Percentiles rank a stretch among this genome's conserved stretches.
These are phyloP conservation scores for Fallopia convolvulus DNA, from an alignment of 148 eudicot species.

Conservation along the genomic window DNA sequence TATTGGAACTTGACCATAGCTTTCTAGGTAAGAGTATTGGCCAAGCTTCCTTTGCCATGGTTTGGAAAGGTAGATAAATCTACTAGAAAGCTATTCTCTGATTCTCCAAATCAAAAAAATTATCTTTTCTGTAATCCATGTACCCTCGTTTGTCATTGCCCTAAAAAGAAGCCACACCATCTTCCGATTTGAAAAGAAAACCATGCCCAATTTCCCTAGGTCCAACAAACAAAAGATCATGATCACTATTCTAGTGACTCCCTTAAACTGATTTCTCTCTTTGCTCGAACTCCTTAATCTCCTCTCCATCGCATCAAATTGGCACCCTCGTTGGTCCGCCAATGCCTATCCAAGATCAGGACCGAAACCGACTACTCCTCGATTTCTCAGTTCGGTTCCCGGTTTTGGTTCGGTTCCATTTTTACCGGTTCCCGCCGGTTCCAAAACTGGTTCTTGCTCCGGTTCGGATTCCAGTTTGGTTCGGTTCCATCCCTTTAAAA, in stretches of 20 bases:
- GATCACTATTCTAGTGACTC: background rate
- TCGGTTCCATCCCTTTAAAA: no score
- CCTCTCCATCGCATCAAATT: no score
- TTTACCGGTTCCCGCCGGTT: no score
- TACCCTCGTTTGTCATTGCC: background rate
- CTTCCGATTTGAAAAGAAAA: background rate
- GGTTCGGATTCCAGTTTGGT: no score
- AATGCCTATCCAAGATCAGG: no score
- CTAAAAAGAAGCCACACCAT: background rate
- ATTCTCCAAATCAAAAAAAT: background rate
- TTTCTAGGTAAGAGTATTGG: background rate
- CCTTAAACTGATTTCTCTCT: no score
- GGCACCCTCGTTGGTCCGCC: no score
- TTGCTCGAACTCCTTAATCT: no score
- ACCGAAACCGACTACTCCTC: no score
- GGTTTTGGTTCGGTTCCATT: no score
- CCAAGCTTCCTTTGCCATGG: constrained; percentile 1
- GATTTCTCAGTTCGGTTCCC: no score
- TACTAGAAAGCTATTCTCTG: background rate
- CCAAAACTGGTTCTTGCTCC: no score
- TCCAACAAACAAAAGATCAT: background rate
- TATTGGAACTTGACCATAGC: background rate
- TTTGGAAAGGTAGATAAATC: background rate
- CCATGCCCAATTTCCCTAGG: background rate
- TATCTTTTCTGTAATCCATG: background rate